phyloP scores from a whole-genome alignment of 129 eudicot species.

The Pittosporum tobira region DNA sequence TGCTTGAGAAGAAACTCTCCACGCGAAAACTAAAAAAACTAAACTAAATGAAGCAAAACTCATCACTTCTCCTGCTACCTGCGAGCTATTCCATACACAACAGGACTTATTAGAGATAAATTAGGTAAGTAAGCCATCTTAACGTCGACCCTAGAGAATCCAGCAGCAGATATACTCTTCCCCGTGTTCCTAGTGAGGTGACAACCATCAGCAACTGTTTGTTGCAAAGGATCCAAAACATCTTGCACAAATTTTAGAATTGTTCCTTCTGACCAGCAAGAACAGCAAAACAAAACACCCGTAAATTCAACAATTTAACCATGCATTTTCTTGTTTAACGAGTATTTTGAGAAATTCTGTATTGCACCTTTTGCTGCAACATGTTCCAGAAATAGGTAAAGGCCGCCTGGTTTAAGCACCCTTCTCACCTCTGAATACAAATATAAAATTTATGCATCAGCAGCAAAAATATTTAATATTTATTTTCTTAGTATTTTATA shows the following conservation, averaged over 20 bases:
- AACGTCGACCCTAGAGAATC: conserved; percentile 52
- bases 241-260: conserved; percentile 52
- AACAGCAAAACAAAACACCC: background rate
- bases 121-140: conserved; percentile 40
- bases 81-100: conserved; percentile 68
- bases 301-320: background rate
- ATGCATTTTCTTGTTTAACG: background rate
- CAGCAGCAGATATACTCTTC: conserved; percentile 50
- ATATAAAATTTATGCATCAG: conserved; percentile 6
- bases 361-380: conserved; percentile 76
- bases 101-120: conserved; percentile 61
- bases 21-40: no score
- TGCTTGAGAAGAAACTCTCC: no score
- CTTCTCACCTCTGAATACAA: conserved; percentile 59
- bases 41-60: conserved; percentile 21
- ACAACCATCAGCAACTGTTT: conserved; percentile 77
- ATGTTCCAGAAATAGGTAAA: conserved; percentile 80
- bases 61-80: conserved; percentile 22
- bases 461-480: background rate
- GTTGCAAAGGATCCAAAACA: conserved; percentile 77
- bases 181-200: conserved; percentile 84
- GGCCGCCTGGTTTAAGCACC: conserved; percentile 88
- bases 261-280: conserved; percentile 59
- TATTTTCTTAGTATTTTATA: background rate
- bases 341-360: background rate